These are phyloP conservation scores for Botrytis squamosa DNA, from an alignment of 2,329 filamentous ascomycete species.

Conservation along the genomic window DNA sequence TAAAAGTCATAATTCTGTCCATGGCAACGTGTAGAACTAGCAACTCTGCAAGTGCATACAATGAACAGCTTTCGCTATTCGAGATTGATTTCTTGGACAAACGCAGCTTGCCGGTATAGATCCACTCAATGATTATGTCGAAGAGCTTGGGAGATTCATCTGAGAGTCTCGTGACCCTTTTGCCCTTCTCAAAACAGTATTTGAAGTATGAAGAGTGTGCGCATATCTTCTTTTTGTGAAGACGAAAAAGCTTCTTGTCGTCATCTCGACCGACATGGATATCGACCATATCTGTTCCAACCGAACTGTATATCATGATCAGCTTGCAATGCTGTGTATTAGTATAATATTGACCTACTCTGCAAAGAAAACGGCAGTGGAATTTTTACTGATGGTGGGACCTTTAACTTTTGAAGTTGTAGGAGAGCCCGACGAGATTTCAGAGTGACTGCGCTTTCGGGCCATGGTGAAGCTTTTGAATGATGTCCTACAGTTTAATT, in stretches of 20 bases:
- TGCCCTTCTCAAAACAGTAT: rapidly evolving
- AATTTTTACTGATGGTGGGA: rapidly evolving
- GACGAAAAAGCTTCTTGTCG: not conserved
- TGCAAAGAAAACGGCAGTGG: not conserved
- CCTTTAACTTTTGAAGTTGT: not conserved
- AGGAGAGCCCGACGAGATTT: not conserved
- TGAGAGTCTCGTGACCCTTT: not conserved
- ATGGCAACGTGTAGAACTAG: not conserved
- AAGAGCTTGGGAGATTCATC: not conserved
- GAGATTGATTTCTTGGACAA: not conserved
- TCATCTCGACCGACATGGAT: not conserved
- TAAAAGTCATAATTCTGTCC: not conserved
- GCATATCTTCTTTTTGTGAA: not conserved
- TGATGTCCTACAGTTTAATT: rapidly evolving
- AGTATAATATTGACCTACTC: not conserved
- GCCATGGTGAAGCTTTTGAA: not conserved
- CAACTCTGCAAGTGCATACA: not conserved
- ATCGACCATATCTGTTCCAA: not conserved
- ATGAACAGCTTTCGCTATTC: rapidly evolving
- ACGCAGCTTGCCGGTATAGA: not conserved
- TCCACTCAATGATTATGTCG: not conserved
- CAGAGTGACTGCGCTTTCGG: not conserved
- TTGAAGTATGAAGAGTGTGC: not conserved
- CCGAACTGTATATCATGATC: not conserved
- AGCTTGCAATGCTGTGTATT: rapidly evolving